Conservation (phyloP, 2,329 filamentous ascomycete species). For the Keithomyces neogunnii region DNA sequence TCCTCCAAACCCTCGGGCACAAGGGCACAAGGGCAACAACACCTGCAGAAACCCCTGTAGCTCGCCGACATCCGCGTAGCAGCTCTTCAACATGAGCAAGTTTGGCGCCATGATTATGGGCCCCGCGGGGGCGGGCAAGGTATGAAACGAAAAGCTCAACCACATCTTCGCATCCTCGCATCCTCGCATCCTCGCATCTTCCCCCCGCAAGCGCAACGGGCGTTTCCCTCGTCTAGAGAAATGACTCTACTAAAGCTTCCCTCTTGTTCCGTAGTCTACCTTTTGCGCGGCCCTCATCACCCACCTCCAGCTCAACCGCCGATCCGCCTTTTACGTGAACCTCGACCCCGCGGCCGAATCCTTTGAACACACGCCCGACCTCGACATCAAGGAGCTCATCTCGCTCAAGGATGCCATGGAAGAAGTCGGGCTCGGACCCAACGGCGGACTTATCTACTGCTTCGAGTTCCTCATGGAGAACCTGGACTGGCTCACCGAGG, state of each 20-base stretch:
- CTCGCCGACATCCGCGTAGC: background rate
- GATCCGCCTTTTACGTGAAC: slow-evolving; percentile 97
- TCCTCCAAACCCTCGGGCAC: too few relatives aligned
- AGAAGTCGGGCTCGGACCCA: slow-evolving; percentile 81
- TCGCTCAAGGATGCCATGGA: slow-evolving; percentile 95
- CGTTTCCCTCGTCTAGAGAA: too few relatives aligned
- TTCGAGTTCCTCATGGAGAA: slow-evolving; percentile 95
- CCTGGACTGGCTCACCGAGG: slow-evolving; percentile 81
- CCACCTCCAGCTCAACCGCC: slow-evolving; percentile 79
- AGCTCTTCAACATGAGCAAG: slow-evolving; percentile 63
- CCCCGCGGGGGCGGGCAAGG: slow-evolving; percentile 90
- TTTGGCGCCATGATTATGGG: slow-evolving; percentile 95
- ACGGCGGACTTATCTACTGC: slow-evolving; percentile 90
- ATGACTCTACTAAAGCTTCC: background rate
- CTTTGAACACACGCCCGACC: slow-evolving; percentile 84
- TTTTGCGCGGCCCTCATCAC: slow-evolving; percentile 93
- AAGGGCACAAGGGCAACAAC: too few relatives aligned
- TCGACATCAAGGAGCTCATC: slow-evolving; percentile 94
- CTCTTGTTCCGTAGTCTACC: slow-evolving; percentile 53
- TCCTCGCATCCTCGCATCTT: too few relatives aligned
- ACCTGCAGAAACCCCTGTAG: background rate
- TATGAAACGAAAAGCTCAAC: slow-evolving; percentile 24
- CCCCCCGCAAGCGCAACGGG: too few relatives aligned
- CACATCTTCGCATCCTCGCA: background rate
- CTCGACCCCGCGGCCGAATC: slow-evolving; percentile 92